Base-by-base conservation (phyloP, 495 filamentous ascomycete species). In the Echria macrotheca region DNA sequence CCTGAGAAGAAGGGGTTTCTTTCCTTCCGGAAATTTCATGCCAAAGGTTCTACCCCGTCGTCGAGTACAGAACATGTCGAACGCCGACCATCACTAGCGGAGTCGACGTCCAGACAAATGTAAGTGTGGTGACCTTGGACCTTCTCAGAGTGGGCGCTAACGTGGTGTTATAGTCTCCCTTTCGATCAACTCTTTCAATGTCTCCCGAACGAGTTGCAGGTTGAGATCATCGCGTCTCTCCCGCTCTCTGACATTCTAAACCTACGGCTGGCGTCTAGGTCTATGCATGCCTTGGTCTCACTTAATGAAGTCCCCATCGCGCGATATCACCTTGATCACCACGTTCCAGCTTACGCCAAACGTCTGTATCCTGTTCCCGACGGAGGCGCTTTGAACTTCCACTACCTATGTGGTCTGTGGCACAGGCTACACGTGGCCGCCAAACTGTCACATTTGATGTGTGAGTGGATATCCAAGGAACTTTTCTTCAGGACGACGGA, bases 371-470 rank as follows among this genome's bases (percentile, higher is more conserved):
- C 76, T 5, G 38, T 66, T 1, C 70, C 71, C 8, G 63, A 69
- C 31, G 66, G 66, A 6, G 38, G 61, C 4, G 44, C 63, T 10
- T 60, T 78, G 46, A 76, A 68, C 45, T 69, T 80, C 25, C 77
- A 78, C 48, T 74, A 80, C 40, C 66, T 80, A 5, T 80, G 76
- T 50, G 72, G 77, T 19, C 67, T 80, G 59, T 80, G 77, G 77
- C 77, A 80, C 53, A 67, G 77, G 21, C 56, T 80, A 0, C 74
- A 79, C 50, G 75, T 80, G 32, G 74, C 76, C 23, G 64, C 70
- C 3, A 80, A 80, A 51, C 58, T 80, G 9, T 74, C 76, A 0
- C 68, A 67, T 32, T 52, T 78, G 43, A 80, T 79, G 55, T 70
- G 74, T 31, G 72, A 76, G 37, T 70, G 75, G 65, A 72, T 77